These are phyloP conservation scores for Penicillium herquei DNA, from an alignment of 495 filamentous ascomycete genomes.

Conservation along the genomic window DNA sequence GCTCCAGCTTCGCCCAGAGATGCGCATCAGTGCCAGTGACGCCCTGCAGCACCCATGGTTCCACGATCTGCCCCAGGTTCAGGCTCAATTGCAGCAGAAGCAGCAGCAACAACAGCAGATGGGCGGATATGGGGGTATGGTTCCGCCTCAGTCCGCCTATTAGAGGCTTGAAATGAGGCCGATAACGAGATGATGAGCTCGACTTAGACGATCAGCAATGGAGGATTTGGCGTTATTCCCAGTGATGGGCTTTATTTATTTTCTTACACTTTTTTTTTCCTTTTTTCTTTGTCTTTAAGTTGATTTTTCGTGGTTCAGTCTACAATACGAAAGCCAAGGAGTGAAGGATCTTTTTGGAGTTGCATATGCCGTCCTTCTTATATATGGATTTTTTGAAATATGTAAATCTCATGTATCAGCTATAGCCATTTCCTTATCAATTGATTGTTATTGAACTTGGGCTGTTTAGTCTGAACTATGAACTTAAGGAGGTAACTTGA, in stretches of 20 bases:
- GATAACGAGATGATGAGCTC: conserved; percentile 33
- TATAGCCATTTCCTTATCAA: no score
- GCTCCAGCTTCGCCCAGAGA: conserved; percentile 90
- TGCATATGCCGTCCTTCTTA: not conserved
- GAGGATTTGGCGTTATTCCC: conserved; percentile 39
- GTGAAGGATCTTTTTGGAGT: conserved; percentile 7
- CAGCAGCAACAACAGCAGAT: conserved; percentile 46
- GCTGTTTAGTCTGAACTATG: no score
- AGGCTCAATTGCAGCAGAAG: conserved; percentile 50
- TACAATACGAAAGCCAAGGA: conserved; percentile 4
- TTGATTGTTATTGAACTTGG: no score
- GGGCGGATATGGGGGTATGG: conserved; percentile 44
- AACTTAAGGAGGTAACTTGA: no score
- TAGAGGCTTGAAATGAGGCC: conserved; percentile 16
- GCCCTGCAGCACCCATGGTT: conserved; percentile 93
- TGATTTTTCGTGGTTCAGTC: conserved; percentile 1
- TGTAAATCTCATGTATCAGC: not conserved
- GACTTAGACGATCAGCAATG: conserved; percentile 32
- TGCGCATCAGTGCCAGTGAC: conserved; percentile 80
- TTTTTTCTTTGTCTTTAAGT: conserved; percentile 4
- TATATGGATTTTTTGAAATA: not conserved
- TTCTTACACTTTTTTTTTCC: conserved; percentile 1
- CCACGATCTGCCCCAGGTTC: conserved; percentile 55
- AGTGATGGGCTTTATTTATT: conserved; percentile 15
- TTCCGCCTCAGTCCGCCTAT: conserved; percentile 41